Conservation (phyloP, 2,329 filamentous ascomycete species). For the Scedosporium apiospermum region DNA sequence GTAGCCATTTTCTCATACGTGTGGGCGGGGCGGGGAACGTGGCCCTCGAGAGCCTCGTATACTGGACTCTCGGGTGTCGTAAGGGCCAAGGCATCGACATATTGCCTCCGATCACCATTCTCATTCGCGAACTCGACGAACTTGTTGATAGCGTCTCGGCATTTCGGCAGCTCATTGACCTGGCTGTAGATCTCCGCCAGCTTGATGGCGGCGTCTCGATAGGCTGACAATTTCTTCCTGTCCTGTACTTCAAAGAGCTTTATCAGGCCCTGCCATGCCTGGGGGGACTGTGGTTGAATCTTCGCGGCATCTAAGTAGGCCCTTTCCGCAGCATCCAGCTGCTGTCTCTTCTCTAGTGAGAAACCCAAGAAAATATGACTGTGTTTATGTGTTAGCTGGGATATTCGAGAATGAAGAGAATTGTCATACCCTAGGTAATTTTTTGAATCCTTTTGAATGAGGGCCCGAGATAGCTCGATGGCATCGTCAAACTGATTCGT, state of each 20-base stretch:
- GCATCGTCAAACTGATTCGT: constrained; percentile 72
- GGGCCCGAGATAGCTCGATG: constrained; percentile 54
- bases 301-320: constrained; percentile 65
- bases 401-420: not conserved
- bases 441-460: constrained; percentile 62
- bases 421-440: constrained; percentile 69
- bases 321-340: constrained; percentile 62
- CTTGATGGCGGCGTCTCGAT: constrained; percentile 46
- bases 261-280: constrained; percentile 84
- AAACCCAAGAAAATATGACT: constrained; percentile 83
- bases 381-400: not conserved
- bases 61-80: constrained; percentile 73
- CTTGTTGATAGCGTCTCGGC: constrained; percentile 64
- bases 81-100: constrained; percentile 65
- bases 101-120: constrained; percentile 63
- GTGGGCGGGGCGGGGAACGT: constrained; percentile 66
- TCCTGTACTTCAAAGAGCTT: constrained; percentile 76
- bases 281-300: constrained; percentile 65
- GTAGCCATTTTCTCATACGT: constrained; percentile 78
- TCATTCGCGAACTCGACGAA: constrained; percentile 65
- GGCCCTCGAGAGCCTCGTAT: constrained; percentile 74
- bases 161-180: constrained; percentile 53
- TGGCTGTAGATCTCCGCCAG: constrained; percentile 67
- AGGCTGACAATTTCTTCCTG: constrained; percentile 57
- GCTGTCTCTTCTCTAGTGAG: constrained; percentile 67